Evolutionary conservation across 2,329 filamentous ascomycete species (phyloP).

Genomic region (Neofusicoccum sp.): DNA sequence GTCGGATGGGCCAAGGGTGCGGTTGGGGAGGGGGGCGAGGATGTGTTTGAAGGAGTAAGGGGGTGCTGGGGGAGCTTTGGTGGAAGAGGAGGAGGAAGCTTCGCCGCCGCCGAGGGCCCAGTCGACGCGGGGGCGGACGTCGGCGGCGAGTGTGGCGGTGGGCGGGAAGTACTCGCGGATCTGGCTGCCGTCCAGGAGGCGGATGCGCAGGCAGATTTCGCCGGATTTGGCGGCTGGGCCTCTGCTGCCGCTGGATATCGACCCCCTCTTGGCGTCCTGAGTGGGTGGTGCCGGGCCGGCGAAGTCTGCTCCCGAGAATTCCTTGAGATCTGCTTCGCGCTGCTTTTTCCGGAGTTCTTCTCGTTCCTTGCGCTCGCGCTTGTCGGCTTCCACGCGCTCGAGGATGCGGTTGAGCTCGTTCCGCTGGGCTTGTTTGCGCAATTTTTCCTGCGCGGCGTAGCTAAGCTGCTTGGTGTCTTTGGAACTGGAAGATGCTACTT

Average conservation of each 20-base stretch:
- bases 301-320: background rate
- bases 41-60: slow-evolving; percentile 86
- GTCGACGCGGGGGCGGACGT: slow-evolving; percentile 78
- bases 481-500: slow-evolving; percentile 35
- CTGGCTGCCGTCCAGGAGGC: slow-evolving; percentile 79
- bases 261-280: background rate
- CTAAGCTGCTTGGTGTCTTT: slow-evolving; percentile 41
- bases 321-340: slow-evolving; percentile 21
- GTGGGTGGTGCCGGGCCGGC: background rate
- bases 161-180: slow-evolving; percentile 71
- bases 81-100: slow-evolving; percentile 27
- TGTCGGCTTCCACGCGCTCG: slow-evolving; percentile 74
- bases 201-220: slow-evolving; percentile 62
- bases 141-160: slow-evolving; percentile 57
- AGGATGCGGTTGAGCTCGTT: slow-evolving; percentile 71
- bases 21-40: slow-evolving; percentile 73
- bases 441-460: slow-evolving; percentile 57
- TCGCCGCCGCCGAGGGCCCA: slow-evolving; percentile 42
- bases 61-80: slow-evolving; percentile 28
- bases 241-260: slow-evolving; percentile 19
- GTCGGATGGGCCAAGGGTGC: slow-evolving; percentile 70
- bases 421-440: slow-evolving; percentile 62
- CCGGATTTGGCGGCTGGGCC: slow-evolving; percentile 32
- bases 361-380: slow-evolving; percentile 58
- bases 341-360: slow-evolving; percentile 37